phyloP scores from a whole-genome alignment of 2,329 filamentous ascomycete genomes.

The Ceratocystis destructans region DNA sequence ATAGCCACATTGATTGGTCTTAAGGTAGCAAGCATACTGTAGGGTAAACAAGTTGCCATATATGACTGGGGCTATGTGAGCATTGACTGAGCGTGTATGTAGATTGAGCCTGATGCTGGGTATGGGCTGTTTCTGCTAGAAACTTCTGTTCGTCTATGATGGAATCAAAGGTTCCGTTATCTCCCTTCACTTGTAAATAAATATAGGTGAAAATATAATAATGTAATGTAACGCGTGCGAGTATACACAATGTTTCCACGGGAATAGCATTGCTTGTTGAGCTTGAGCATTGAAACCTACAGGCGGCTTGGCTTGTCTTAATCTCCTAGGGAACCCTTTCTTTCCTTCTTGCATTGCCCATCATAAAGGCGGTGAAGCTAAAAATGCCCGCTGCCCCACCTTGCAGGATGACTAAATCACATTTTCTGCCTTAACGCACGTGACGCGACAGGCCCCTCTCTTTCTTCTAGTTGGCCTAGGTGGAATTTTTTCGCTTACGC shows the following conservation, averaged over 20 bases:
- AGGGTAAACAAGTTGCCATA: background rate
- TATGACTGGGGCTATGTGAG: background rate
- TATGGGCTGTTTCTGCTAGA: background rate
- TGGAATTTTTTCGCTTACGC: constrained; percentile 19
- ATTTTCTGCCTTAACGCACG: constrained; percentile 16
- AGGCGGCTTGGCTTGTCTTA: constrained; percentile 4
- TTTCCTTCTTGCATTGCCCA: background rate
- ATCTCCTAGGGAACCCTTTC: constrained; percentile 6
- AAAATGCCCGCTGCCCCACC: constrained; percentile 9
- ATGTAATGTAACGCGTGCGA: background rate
- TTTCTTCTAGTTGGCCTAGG: constrained; percentile 9
- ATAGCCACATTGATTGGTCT: background rate
- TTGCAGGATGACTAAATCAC: constrained; percentile 16
- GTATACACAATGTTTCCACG: background rate
- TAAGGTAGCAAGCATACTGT: background rate
- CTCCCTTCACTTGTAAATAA: too few species aligned
- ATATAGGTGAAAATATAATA: background rate
- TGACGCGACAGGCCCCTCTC: constrained; percentile 16
- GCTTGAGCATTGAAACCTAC: background rate
- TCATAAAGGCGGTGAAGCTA: constrained; percentile 8
- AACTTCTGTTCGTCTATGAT: too few species aligned
- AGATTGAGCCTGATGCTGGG: background rate
- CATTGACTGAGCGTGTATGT: background rate
- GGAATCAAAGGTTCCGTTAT: too few species aligned
- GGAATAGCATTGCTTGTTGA: background rate